Base-by-base conservation (phyloP, 2,329 filamentous ascomycete genomes). In the Escovopsis sp. region DNA sequence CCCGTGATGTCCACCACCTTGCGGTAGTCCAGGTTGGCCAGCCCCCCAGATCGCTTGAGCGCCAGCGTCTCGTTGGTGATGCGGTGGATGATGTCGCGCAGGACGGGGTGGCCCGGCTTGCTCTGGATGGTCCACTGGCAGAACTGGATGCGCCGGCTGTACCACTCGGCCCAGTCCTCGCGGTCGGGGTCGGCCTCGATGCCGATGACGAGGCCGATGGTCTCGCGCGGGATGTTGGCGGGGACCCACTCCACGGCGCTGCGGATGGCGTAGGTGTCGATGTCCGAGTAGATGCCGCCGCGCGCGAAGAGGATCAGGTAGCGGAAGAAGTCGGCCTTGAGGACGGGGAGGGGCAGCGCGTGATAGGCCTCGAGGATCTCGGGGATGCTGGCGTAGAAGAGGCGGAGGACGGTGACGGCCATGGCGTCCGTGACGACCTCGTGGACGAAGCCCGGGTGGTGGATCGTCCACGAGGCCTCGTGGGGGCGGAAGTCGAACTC, bases 101-200 rank as follows among this genome's bases (percentile, higher is more conserved):
- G 69, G 11, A 94, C 76, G 0, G 90, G 90, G 54, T 98, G 90
- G 10, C 90, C 90, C 0, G 88, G 81, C 58, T 98, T 98, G 38
- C 82, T 66, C 58, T 96, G 88, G 43, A 98, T 94, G 1, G 90
- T 98, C 90, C 90, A 98, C 57, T 98, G 90, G 61, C 90, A 98
- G 59, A 98, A 96, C 55, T 96, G 90, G 41, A 98, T 87, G 43
- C 88, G 75, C 40, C 90, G 80, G 43, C 85, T 90, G 64, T 96
- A 98, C 90, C 88, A 96, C 1, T 94, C 66, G 26, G 75, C 70
- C 90, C 90, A 98, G 55, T 98, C 90, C 4, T 74, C 72, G 33
- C 90, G 75, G 56, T 96, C 86, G 0, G 90, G 86, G 52, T 98
- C 90, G 4, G 90, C 90, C 62, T 98, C 90, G 45, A 98, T 94